These are phyloP conservation scores for Candolleomyces eurysporus DNA, from an alignment of 768 basidiomycete species.

Conservation along the genomic window DNA sequence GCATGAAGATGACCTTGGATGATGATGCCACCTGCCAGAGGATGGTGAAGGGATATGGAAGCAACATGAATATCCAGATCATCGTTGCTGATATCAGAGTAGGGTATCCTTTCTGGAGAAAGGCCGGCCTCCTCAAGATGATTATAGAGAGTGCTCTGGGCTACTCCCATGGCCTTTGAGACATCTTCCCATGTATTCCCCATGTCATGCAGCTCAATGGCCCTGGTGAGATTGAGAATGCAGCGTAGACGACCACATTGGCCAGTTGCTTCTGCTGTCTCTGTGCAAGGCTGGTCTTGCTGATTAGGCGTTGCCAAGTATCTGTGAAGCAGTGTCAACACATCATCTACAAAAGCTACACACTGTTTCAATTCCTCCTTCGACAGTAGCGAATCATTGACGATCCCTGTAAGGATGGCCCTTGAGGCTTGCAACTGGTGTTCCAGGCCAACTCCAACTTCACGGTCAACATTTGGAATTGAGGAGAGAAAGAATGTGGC, in stretches of 20 bases:
- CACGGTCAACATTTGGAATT: conserved; percentile 16
- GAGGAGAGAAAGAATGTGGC: conserved; percentile 14
- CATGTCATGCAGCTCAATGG: conserved; percentile 20
- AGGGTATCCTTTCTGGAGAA: conserved; percentile 13
- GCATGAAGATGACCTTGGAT: conserved; percentile 25
- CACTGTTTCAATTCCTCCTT: not conserved
- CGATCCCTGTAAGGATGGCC: not conserved
- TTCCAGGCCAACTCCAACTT: conserved; percentile 9
- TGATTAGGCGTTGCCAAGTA: not conserved
- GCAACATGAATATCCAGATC: conserved; percentile 19
- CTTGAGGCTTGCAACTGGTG: conserved; percentile 7
- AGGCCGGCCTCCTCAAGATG: conserved; percentile 15
- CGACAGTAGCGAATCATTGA: not conserved
- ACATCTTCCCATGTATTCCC: conserved; percentile 24
- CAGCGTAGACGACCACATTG: conserved; percentile 18
- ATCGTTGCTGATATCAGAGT: conserved; percentile 17
- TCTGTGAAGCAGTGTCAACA: not conserved
- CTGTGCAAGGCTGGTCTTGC: not conserved
- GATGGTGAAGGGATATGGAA: conserved; percentile 18
- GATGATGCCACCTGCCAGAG: conserved; percentile 27
- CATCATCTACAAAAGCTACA: not conserved
- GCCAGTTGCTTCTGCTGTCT: not conserved
- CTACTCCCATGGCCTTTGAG: conserved; percentile 19
- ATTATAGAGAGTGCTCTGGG: conserved; percentile 16
- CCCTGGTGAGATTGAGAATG: conserved; percentile 17